Conservation (phyloP, 345 rosid genomes). For the Eucalyptus leucophloia region DNA sequence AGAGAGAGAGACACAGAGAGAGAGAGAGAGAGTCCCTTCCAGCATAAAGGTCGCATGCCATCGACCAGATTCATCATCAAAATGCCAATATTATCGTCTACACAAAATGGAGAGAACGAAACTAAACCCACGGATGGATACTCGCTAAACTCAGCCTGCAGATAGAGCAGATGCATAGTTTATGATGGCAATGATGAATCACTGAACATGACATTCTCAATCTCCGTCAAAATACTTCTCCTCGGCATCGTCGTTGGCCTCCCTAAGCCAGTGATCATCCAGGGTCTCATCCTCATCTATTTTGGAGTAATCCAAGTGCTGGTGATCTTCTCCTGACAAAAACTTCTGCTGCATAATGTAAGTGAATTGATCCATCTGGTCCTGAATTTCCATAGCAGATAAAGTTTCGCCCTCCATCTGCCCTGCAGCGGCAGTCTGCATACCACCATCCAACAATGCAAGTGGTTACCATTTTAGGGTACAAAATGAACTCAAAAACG, state of each 20-base stretch:
- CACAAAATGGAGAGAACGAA: neutral
- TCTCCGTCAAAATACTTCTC: slow-evolving; percentile 80
- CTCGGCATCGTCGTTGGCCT: slow-evolving; percentile 74
- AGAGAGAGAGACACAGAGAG: no score
- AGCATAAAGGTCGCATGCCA: neutral
- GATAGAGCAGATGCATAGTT: neutral
- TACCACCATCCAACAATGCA: slow-evolving; percentile 1
- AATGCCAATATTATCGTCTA: neutral
- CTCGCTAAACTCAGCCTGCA: neutral
- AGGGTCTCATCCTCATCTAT: slow-evolving; percentile 76
- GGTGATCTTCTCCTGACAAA: slow-evolving; percentile 77
- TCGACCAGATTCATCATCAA: neutral
- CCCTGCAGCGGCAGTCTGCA: neutral
- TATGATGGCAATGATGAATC: neutral
- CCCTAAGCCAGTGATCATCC: slow-evolving; percentile 92
- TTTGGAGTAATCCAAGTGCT: slow-evolving; percentile 76
- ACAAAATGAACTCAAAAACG: neutral
- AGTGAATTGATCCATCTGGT: slow-evolving; percentile 78
- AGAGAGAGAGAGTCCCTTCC: no score
- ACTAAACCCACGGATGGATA: neutral
- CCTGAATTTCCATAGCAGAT: slow-evolving; percentile 60
- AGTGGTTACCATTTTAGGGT: neutral
- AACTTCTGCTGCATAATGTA: slow-evolving; percentile 85
- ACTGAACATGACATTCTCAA: neutral
- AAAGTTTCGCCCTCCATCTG: slow-evolving; percentile 5